These are phyloP conservation scores for Claviceps humidiphila DNA, from an alignment of 2,329 filamentous ascomycete species.

Conservation along the genomic window DNA sequence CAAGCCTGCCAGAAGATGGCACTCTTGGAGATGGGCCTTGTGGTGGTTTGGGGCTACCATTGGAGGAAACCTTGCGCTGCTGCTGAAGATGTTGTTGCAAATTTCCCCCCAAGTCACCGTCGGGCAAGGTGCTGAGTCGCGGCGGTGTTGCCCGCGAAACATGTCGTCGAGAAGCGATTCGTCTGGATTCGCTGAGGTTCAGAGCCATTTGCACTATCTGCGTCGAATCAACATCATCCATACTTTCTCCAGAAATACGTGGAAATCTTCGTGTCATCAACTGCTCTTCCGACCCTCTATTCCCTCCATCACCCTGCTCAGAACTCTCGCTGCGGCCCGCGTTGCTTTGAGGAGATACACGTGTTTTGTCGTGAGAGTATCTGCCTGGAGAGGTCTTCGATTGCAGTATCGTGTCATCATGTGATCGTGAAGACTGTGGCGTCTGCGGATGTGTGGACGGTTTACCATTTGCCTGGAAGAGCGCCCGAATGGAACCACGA, in stretches of 20 bases:
- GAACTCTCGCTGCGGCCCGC: background rate
- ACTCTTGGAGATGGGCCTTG: slow-evolving; percentile 27
- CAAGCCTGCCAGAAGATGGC: slow-evolving; percentile 25
- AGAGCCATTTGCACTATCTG: slow-evolving; percentile 91
- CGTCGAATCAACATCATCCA: slow-evolving; percentile 60
- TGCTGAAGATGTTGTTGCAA: slow-evolving; percentile 59
- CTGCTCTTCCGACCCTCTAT: background rate
- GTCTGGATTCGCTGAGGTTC: slow-evolving; percentile 70
- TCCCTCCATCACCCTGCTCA: background rate
- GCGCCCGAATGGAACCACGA: slow-evolving; percentile 16
- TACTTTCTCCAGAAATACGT: slow-evolving; percentile 1
- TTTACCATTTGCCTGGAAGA: slow-evolving; percentile 11
- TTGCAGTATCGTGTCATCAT: background rate
- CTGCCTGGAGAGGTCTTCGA: background rate
- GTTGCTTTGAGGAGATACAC: background rate
- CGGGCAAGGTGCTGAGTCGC: slow-evolving; percentile 37
- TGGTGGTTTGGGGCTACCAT: slow-evolving; percentile 44
- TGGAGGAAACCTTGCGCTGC: slow-evolving; percentile 50
- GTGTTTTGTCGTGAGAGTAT: background rate
- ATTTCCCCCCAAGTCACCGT: slow-evolving; percentile 41
- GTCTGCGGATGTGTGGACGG: slow-evolving; percentile 2
- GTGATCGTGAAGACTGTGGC: slow-evolving; percentile 1
- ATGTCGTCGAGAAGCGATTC: slow-evolving; percentile 46
- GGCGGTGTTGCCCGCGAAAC: slow-evolving; percentile 38
- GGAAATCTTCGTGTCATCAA: background rate